phyloP scores from a whole-genome alignment of 2,329 filamentous ascomycete species.

The Beauveria rudraprayagi region DNA sequence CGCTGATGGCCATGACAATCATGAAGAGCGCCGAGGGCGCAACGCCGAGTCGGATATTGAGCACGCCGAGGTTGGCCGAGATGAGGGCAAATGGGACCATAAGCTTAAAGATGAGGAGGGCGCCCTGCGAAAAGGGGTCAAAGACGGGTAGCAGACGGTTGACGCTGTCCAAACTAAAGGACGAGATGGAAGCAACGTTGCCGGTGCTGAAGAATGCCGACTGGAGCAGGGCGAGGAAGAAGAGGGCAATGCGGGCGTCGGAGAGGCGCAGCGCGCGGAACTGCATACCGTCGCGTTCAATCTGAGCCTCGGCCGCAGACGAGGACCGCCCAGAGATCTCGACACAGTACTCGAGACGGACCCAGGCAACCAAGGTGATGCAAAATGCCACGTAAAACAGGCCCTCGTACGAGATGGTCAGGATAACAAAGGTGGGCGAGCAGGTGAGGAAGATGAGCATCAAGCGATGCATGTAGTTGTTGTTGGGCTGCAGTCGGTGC shows the following conservation, averaged over 20 bases:
- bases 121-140: constrained; percentile 84
- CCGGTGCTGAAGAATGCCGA: constrained; percentile 96
- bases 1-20: constrained; percentile 84
- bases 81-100: constrained; percentile 90
- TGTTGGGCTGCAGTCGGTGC: constrained; percentile 74
- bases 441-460: constrained; percentile 87
- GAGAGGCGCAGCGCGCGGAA: constrained; percentile 65
- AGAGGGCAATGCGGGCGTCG: constrained; percentile 83
- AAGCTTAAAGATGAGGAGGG: constrained; percentile 78
- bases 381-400: constrained; percentile 92
- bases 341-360: constrained; percentile 78
- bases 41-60: constrained; percentile 77
- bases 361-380: constrained; percentile 76
- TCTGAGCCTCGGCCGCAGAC: constrained; percentile 10
- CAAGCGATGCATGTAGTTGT: constrained; percentile 82
- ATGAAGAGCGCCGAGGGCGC: constrained; percentile 88
- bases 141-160: constrained; percentile 83
- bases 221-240: constrained; percentile 92
- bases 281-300: constrained; percentile 2
- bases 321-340: constrained; percentile 13
- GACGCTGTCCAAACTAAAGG: constrained; percentile 89
- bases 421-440: constrained; percentile 86
- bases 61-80: constrained; percentile 85
- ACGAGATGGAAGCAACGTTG: constrained; percentile 88
- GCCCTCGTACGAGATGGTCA: constrained; percentile 95